Base-by-base conservation (phyloP, 257 asterid genomes). In the Nyctanthes arbortristis region DNA sequence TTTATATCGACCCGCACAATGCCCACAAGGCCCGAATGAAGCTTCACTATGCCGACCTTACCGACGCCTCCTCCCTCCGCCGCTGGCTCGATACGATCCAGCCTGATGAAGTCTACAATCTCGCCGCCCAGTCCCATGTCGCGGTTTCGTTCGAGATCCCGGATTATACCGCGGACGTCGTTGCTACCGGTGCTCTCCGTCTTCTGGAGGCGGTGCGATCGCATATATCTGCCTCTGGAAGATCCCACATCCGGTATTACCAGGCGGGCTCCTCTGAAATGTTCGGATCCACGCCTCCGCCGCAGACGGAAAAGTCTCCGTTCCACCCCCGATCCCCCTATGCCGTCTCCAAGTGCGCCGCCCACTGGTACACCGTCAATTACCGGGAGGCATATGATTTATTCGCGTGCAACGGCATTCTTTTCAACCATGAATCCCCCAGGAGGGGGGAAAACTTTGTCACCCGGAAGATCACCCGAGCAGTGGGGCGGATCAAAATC, bases 81-180 rank as follows among this genome's bases (percentile, higher is more conserved):
- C 95, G 99, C n/a, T 94, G 99, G 99, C 86, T 94, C 67, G 99
- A 94, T 67, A 82, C 71, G 28, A 89, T 94, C 61, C 87, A 66
- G 57, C 99, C 99, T 36, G 96, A 91, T 65, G 99, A 94, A 88
- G 93, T 94, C 61, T 94, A 94, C 82, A 91, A 94, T 73, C 96
- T 94, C 61, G 99, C 99, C 65, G 99, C 98, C 34, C 99, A 94
- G 71, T 91, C 97, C 0, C 99, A 94, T 76, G 99, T 91, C 49
- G 99, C 99, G 6, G 97, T 94, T 36, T 94, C 99, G 28, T 94
- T 94, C 75, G 99, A 94, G 86, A 94, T 91, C 81, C 99, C 98
- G 2, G 99, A 94, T 61, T 94, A 94, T 78, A 94, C 99, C 22
- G 97, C 97, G 57, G 99, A 91, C 55, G 99, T 94, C 32, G 99